Percentiles rank a stretch among this genome's conserved stretches.
Conservation (phyloP, 305 asterid genomes). For the Fraxinus baroniana region DNA sequence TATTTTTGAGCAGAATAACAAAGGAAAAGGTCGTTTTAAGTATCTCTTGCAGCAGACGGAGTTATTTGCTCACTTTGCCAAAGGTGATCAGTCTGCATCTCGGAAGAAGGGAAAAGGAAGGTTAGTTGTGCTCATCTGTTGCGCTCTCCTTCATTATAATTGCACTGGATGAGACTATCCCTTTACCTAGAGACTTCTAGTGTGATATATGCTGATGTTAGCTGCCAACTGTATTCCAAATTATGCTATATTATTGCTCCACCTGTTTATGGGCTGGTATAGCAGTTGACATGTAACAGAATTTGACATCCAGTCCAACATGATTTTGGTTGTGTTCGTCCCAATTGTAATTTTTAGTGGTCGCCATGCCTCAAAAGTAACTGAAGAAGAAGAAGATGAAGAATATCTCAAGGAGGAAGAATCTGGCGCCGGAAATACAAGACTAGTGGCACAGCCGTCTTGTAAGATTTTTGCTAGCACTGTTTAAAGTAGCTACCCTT, state of each 20-base stretch:
- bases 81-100: constrained; percentile 67
- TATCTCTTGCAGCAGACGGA: constrained; percentile 98
- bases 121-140: constrained; percentile 29
- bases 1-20: constrained; percentile 64
- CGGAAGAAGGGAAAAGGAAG: constrained; percentile 83
- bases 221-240: background rate
- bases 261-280: background rate
- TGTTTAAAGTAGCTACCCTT: background rate
- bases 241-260: background rate
- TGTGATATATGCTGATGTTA: background rate
- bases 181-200: background rate
- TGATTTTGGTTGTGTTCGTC: background rate
- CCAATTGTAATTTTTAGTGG: constrained; percentile 57
- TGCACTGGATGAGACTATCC: background rate
- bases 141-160: background rate
- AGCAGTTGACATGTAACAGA: background rate
- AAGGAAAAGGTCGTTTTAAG: constrained; percentile 89
- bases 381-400: constrained; percentile 99
- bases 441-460: constrained; percentile 88
- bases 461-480: constrained; percentile 52
- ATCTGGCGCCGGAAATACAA: constrained; percentile 76
- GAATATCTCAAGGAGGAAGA: constrained; percentile 95
- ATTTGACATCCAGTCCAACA: background rate
- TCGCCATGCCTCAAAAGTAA: constrained; percentile 92
- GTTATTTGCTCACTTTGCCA: constrained; percentile 98